Evolutionary conservation across 2,329 filamentous ascomycete species (phyloP), one percentile per base, ranked within the genome.

Genomic region (Cercospora beticola): DNA sequence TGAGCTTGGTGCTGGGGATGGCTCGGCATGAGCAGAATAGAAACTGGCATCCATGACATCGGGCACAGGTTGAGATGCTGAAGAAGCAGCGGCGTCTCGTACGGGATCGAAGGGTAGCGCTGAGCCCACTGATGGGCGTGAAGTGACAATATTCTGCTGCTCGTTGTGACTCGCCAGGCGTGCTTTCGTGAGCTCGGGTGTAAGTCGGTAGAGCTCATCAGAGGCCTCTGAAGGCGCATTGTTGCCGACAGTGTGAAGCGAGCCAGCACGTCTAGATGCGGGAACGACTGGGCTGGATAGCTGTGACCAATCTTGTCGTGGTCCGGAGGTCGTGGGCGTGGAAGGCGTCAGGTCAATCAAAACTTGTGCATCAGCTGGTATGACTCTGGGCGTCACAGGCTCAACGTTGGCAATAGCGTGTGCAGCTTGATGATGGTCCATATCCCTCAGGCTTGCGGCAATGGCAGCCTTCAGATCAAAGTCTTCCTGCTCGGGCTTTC

Each of bases 151-250:
- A 28, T 40, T 40, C 57, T 70, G 70, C 54, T 72, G 71, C 6
- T 71, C 72, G 18, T 74, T 68, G 43, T 71, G 67, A 8, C 69
- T 70, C 12, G 76, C 76, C 18, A 78, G 75, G 26, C 74, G 71
- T 31, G 76, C 77, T 30, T 73, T 74, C 18, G 77, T 78, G 12
- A 78, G 72, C 52, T 77, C 68, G 5, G 78, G 78, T 10, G 78
- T 79, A 14, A 77, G 68, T 16, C 74, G 70, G 65, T 79, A 79
- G 8, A 79, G 73, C 40, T 79, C 77, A 18, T 74, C 71, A 6
- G 73, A 72, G 28, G 68, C 68, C 66, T 71, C 70, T 18, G 33
- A 52, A 9, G 72, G 26, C 8, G 59, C 65, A 2, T 67, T 54
- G 4, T 56, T 54, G 49, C 49, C 12, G 12, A 26, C 2, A 14